These are phyloP conservation scores for Apiospora pterosperma DNA, from an alignment of 2,329 filamentous ascomycete genomes.

Conservation along the genomic window DNA sequence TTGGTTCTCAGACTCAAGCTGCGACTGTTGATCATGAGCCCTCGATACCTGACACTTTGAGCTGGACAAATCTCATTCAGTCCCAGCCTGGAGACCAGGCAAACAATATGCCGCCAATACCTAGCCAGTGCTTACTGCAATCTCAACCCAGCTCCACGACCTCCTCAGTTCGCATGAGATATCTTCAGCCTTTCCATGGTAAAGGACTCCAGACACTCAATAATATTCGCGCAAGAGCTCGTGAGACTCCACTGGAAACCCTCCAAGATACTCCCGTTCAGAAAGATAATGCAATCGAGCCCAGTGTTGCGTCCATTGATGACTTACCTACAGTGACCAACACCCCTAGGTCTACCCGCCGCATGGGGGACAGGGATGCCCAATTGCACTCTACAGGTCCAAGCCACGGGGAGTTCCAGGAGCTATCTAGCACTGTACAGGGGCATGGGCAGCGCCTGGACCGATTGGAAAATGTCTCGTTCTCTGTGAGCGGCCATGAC, in stretches of 20 bases:
- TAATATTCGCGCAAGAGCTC: slow-evolving; percentile 31
- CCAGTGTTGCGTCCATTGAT: slow-evolving; percentile 20
- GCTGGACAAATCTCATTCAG: slow-evolving; percentile 43
- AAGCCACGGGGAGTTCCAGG: slow-evolving; percentile 36
- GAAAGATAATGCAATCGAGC: slow-evolving; percentile 16
- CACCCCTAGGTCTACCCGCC: slow-evolving; percentile 25
- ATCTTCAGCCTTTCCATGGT: slow-evolving; percentile 53
- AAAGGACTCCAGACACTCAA: slow-evolving; percentile 53
- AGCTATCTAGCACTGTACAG: slow-evolving; percentile 50
- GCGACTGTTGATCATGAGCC: slow-evolving; percentile 29
- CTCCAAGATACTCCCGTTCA: slow-evolving; percentile 17
- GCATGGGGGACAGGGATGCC: slow-evolving; percentile 18
- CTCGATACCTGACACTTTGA: slow-evolving; percentile 54
- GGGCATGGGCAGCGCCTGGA: slow-evolving; percentile 65
- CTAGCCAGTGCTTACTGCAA: slow-evolving; percentile 46
- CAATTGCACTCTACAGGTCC: slow-evolving; percentile 17
- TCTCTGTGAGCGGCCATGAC: slow-evolving; percentile 63
- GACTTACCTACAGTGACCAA: slow-evolving; percentile 27
- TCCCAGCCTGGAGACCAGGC: slow-evolving; percentile 31
- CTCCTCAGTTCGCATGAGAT: slow-evolving; percentile 47
- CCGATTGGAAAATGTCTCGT: slow-evolving; percentile 66
- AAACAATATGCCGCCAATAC: slow-evolving; percentile 40
- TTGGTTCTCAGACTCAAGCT: slow-evolving; percentile 20
- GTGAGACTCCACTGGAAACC: slow-evolving; percentile 29
- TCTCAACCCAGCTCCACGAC: slow-evolving; percentile 52